Evolutionary conservation across 441 rosid species (phyloP).

Genomic region (Pelargonium australe): DNA sequence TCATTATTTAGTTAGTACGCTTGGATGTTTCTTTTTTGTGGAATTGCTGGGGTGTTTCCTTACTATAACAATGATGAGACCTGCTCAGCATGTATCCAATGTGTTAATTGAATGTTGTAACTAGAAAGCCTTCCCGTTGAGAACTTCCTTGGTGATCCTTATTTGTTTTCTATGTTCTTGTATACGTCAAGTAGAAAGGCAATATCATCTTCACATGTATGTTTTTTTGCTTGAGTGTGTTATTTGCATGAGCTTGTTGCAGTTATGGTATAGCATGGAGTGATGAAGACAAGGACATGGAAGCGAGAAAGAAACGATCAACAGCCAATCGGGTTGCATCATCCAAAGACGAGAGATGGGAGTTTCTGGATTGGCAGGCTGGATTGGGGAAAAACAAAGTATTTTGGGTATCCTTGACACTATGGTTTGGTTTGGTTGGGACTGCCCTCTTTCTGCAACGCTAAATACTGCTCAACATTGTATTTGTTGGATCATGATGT

Average conservation of each 20-base stretch:
- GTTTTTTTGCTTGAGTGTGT: neutral
- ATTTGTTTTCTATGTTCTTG: too few relatives aligned
- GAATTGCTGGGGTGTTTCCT: neutral
- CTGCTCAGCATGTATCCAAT: neutral
- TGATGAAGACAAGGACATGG: conserved; percentile 51
- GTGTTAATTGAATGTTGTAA: too few relatives aligned
- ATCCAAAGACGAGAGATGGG: conserved; percentile 60
- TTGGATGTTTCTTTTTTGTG: neutral
- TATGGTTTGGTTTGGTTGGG: conserved; percentile 86
- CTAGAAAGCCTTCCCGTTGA: too few relatives aligned
- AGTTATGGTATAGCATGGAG: conserved; percentile 89
- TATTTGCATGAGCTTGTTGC: conserved; percentile 20
- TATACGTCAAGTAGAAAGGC: neutral
- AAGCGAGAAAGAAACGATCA: conserved; percentile 37
- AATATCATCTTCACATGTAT: neutral
- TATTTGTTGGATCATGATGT: conserved; percentile 21
- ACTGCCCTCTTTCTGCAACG: conserved; percentile 71
- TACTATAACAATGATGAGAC: neutral
- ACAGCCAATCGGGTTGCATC: conserved; percentile 47
- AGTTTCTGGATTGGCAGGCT: conserved; percentile 65
- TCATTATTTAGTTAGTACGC: neutral
- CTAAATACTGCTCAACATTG: conserved; percentile 29
- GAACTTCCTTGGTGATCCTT: too few relatives aligned
- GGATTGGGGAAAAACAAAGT: conserved; percentile 61
- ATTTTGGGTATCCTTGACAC: conserved; percentile 69